phyloP scores from a whole-genome alignment of 2,329 filamentous ascomycete genomes.

The Clarireedia monteithiana region DNA sequence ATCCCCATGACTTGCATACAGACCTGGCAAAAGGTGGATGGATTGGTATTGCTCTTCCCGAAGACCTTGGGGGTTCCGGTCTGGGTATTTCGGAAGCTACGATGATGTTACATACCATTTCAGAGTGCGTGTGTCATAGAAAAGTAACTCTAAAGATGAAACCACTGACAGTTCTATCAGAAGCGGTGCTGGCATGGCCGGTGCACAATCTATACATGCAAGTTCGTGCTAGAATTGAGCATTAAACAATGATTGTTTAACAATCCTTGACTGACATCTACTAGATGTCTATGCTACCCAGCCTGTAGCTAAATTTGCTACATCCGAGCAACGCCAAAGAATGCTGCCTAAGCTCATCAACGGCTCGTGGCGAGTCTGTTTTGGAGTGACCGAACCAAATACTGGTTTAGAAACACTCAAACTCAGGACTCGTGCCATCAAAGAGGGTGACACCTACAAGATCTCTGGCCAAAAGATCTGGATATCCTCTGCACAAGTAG shows the following conservation, averaged over 20 bases:
- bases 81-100: conserved; percentile 75
- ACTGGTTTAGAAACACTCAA: conserved; percentile 71
- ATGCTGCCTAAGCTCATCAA: conserved; percentile 65
- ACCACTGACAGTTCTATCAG: conserved; percentile 62
- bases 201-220: conserved; percentile 53
- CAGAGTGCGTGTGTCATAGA: conserved; percentile 41
- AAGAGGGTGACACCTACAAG: conserved; percentile 52
- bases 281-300: conserved; percentile 65
- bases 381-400: conserved; percentile 80
- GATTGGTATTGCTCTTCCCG: conserved; percentile 74
- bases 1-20: conserved; percentile 69
- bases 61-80: conserved; percentile 65
- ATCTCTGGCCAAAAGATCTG: conserved; percentile 80
- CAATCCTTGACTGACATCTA: not conserved
- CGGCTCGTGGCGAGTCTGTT: conserved; percentile 66
- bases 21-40: conserved; percentile 69
- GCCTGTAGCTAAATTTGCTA: conserved; percentile 65
- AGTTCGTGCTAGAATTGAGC: conserved; percentile 26
- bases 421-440: conserved; percentile 56
- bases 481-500: conserved; percentile 81
- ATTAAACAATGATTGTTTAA: not conserved
- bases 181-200: conserved; percentile 70
- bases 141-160: not conserved
- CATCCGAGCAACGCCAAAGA: conserved; percentile 50
- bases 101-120: conserved; percentile 81